A percentile compares a stretch with the other conserved stretches of the same genome.
phyloP scores from a whole-genome alignment of 805 yeast genomes.

The Spencermartinsiella europaea region DNA sequence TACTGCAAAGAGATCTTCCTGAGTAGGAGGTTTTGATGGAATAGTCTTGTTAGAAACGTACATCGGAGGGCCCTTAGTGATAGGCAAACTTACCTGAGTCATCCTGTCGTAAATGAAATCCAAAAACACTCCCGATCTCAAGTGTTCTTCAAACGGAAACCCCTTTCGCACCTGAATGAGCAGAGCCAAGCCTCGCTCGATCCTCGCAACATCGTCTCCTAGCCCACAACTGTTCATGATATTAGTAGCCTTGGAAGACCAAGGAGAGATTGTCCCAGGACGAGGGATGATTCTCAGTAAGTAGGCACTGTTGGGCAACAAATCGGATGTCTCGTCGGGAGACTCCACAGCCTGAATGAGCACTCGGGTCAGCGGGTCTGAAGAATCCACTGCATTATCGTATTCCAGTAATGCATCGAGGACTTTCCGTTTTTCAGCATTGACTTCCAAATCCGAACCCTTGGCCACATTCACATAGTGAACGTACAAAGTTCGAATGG shows the following conservation, averaged over 20 bases:
- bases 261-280: slow-evolving; percentile 94
- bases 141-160: slow-evolving; percentile 55
- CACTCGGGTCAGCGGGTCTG: slow-evolving; percentile 41
- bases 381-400: slow-evolving; percentile 57
- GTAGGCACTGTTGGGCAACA: slow-evolving; percentile 36
- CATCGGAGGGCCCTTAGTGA: neutral
- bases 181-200: slow-evolving; percentile 86
- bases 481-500: slow-evolving; percentile 67
- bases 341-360: slow-evolving; percentile 37
- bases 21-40: slow-evolving; percentile 54
- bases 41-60: slow-evolving; percentile 22
- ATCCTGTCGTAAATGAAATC: slow-evolving; percentile 83
- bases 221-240: slow-evolving; percentile 87
- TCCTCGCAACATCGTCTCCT: slow-evolving; percentile 61
- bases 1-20: slow-evolving; percentile 68
- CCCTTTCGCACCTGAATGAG: slow-evolving; percentile 67
- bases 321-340: slow-evolving; percentile 26
- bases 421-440: slow-evolving; percentile 32
- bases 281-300: slow-evolving; percentile 81
- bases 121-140: slow-evolving; percentile 52
- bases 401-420: slow-evolving; percentile 65
- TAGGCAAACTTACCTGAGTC: slow-evolving; percentile 54
- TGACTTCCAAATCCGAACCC: slow-evolving; percentile 28
- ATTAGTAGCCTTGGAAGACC: slow-evolving; percentile 99
- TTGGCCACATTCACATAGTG: slow-evolving; percentile 68